A percentile compares a stretch with the other conserved stretches of the same genome.
Evolutionary conservation across 1,284 basidiomycete genomes (phyloP).

Genomic region (Ganoderma lucidum): DNA sequence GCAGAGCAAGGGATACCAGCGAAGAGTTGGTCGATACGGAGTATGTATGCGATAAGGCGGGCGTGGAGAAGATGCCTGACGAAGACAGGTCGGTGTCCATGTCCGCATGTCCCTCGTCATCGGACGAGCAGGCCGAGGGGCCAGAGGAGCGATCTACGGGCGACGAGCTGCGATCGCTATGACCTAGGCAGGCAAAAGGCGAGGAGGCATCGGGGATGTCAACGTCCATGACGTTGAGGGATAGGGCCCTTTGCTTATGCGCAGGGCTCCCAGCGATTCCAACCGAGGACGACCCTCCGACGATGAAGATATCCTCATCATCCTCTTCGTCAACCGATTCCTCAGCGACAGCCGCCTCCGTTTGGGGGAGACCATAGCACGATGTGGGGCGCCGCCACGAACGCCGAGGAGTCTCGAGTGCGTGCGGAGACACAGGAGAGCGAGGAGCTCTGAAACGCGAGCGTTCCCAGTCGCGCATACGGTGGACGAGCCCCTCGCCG

Average conservation of each 20-base stretch:
- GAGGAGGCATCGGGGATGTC: conserved; percentile 35
- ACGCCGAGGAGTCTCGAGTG: conserved; percentile 17
- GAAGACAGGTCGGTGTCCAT: conserved; percentile 29
- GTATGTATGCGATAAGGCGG: conserved; percentile 41
- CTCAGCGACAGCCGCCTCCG: conserved; percentile 21
- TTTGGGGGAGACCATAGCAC: conserved; percentile 22
- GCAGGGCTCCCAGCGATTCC: conserved; percentile 29
- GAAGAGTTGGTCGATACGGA: conserved; percentile 49
- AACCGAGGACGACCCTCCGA: conserved; percentile 45
- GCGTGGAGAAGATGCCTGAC: conserved; percentile 32
- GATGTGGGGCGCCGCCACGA: conserved; percentile 23
- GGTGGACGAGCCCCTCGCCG: conserved; percentile 71
- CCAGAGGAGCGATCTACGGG: conserved; percentile 37
- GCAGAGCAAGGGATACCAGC: conserved; percentile 39
- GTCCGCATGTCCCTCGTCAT: conserved; percentile 35
- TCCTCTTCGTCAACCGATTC: conserved; percentile 57
- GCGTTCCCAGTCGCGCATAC: conserved; percentile 76
- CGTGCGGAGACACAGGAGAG: conserved; percentile 13
- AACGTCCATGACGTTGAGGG: conserved; percentile 50
- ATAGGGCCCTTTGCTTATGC: conserved; percentile 52
- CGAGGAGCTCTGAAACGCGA: conserved; percentile 51
- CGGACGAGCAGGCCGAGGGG: conserved; percentile 42
- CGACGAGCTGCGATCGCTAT: conserved; percentile 43
- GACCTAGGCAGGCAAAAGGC: conserved; percentile 24
- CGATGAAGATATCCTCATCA: conserved; percentile 67